phyloP scores from a whole-genome alignment of 805 yeast genomes.

The Lipomyces mesembrius region DNA sequence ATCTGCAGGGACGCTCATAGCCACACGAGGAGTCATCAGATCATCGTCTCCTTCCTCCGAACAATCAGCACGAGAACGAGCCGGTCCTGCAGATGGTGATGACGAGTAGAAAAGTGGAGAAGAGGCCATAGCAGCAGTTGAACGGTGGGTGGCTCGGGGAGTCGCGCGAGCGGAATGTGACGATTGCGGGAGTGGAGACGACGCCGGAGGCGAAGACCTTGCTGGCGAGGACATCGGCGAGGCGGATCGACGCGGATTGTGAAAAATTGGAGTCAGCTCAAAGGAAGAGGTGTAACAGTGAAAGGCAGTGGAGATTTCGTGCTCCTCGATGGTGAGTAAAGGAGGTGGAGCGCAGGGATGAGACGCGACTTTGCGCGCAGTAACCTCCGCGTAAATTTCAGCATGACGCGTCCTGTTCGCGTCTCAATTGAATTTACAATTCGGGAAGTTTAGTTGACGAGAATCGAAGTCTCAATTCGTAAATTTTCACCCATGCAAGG shows the following conservation, averaged over 20 bases:
- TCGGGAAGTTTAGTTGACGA: neutral
- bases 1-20: neutral
- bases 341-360: neutral
- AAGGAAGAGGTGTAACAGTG: neutral
- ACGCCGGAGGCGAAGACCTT: slow-evolving; percentile 25
- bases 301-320: neutral
- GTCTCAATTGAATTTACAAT: neutral
- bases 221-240: neutral
- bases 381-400: neutral
- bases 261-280: neutral
- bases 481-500: neutral
- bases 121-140: slow-evolving; percentile 12
- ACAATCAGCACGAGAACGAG: slow-evolving; percentile 1
- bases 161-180: slow-evolving; percentile 10
- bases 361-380: neutral
- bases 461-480: neutral
- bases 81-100: slow-evolving; percentile 16
- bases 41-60: slow-evolving; percentile 12
- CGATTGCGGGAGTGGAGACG: neutral
- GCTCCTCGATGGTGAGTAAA: neutral
- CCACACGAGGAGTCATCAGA: slow-evolving; percentile 23
- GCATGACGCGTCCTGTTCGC: neutral
- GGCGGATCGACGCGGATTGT: neutral
- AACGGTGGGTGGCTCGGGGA: neutral
- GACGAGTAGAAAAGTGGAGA: slow-evolving; percentile 32